A percentile compares a stretch with the other conserved stretches of the same genome.
These are phyloP conservation scores for Kwoniella mangroviensis DNA, from an alignment of 768 basidiomycete genomes.

Conservation along the genomic window DNA sequence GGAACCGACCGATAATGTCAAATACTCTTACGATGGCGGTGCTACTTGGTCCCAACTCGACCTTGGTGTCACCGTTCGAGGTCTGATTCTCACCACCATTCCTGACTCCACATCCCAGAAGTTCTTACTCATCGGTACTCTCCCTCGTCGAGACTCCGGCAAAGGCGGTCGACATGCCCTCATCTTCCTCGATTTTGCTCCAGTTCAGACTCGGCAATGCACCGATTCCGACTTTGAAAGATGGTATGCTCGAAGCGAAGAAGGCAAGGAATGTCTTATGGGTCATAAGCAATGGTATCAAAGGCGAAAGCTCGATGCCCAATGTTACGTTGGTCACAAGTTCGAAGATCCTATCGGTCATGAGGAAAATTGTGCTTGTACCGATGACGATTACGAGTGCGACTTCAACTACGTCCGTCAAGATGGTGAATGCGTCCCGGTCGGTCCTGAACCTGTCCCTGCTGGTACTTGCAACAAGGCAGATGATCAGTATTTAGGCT, in stretches of 20 bases:
- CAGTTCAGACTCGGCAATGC: conserved; percentile 73
- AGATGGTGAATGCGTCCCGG: conserved; percentile 75
- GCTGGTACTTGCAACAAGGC: conserved; percentile 65
- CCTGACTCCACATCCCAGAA: conserved; percentile 97
- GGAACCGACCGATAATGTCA: conserved; percentile 68
- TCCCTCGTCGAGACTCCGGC: conserved; percentile 66
- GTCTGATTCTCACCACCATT: conserved; percentile 79
- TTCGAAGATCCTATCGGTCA: conserved; percentile 82
- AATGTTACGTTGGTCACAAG: conserved; percentile 90
- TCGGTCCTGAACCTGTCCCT: conserved; percentile 85
- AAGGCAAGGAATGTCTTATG: conserved; percentile 80
- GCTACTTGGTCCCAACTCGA: conserved; percentile 77
- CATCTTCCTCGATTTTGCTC: conserved; percentile 81
- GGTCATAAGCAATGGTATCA: conserved; percentile 98
- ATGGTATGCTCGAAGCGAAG: conserved; percentile 79
- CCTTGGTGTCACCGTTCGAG: conserved; percentile 72
- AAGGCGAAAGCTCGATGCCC: conserved; percentile 76
- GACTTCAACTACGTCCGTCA: conserved; percentile 62
- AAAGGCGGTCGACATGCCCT: conserved; percentile 69
- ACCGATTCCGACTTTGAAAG: conserved; percentile 72
- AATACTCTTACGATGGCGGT: conserved; percentile 83
- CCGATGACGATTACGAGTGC: conserved; percentile 90
- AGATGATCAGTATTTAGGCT: conserved; percentile 75
- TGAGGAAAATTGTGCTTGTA: conserved; percentile 81
- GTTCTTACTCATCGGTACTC: conserved; percentile 82